Evolutionary conservation across 2,329 filamentous ascomycete genomes (phyloP).

Genomic region (Hypoxylon sp.): DNA sequence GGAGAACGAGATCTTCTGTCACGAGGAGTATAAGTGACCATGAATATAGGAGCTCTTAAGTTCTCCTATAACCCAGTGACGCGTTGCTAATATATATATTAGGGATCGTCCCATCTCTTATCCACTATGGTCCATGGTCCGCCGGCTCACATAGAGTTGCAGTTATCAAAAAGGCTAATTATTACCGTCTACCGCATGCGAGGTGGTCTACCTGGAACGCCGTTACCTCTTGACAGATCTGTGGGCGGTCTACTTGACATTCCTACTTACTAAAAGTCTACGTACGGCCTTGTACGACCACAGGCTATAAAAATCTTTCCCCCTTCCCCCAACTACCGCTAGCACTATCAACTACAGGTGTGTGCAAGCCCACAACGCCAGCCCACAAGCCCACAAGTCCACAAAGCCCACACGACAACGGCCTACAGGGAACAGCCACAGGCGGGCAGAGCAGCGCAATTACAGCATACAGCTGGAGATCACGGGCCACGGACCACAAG

Average conservation of each 20-base stretch:
- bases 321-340: slow-evolving; percentile 5
- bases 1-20: slow-evolving; percentile 28
- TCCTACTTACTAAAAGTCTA: slow-evolving; percentile 4
- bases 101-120: slow-evolving; percentile 41
- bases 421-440: slow-evolving; percentile 20
- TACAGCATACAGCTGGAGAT: slow-evolving; percentile 8
- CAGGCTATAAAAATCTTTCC: slow-evolving; percentile 23
- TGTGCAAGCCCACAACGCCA: neutral
- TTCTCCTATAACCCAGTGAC: slow-evolving; percentile 42
- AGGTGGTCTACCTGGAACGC: slow-evolving; percentile 36
- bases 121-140: slow-evolving; percentile 32
- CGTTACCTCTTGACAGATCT: slow-evolving; percentile 21
- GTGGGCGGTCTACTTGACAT: slow-evolving; percentile 21
- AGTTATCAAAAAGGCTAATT: slow-evolving; percentile 44
- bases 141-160: slow-evolving; percentile 38
- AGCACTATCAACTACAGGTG: neutral
- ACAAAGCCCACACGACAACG: neutral
- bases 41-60: slow-evolving; percentile 32
- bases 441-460: neutral
- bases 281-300: slow-evolving; percentile 31
- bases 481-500: slow-evolving; percentile 28
- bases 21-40: slow-evolving; percentile 34
- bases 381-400: neutral
- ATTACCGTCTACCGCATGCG: slow-evolving; percentile 34
- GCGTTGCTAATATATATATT: slow-evolving; percentile 42